Evolutionary conservation across 2,329 filamentous ascomycete genomes (phyloP), one percentile per base, ranked within the genome.

Genomic region (Coleophoma cylindrospora): DNA sequence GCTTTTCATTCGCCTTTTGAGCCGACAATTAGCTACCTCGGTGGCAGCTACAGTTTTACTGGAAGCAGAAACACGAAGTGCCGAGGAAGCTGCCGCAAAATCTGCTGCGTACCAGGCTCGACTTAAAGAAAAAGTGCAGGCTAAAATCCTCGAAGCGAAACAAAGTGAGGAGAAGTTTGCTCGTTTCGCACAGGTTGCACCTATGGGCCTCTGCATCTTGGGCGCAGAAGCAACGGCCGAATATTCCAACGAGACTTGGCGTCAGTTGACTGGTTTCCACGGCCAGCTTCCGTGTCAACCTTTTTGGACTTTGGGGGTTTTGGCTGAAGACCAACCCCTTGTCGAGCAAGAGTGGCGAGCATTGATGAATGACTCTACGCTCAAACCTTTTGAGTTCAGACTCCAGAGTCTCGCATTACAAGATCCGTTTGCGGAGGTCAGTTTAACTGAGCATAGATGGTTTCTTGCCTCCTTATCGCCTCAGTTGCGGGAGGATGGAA

Each of bases 161-260:
- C 69, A 75, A 51, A 74, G 77, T 41, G 80, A 86, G 50, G 22
- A 27, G 22, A 27, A 8, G 22, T 27, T 27, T 27, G 79, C 80
- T 33, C 80, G 83, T 49, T 89, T 89, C 56, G 81, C 83, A 8
- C 74, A 80, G 5, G 84, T 90, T 67, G 83, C 86, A 2, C 84
- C 89, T 58, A 83, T 89, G 47, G 83, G 87, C 2, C 87, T 87
- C 0, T 78, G 37, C 79, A 90, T 50, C 80, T 77, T 1, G 89
- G 86, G 61, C 85, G 84, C 52, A 91, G 22, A 8, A 27, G 22
- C 22, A 27, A 27, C 22, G 8, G 8, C 8, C 6, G 11, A 2
- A 34, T 15, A 22, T 19, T n/a, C 27, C 37, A 41, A 34, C 19
- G 79, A 86, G 44, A 81, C 83, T 9, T 89, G 74, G 73, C 70